Evolutionary conservation across 106 monocot genomes (phyloP).

Genomic region (Xerophyta viscosa): DNA sequence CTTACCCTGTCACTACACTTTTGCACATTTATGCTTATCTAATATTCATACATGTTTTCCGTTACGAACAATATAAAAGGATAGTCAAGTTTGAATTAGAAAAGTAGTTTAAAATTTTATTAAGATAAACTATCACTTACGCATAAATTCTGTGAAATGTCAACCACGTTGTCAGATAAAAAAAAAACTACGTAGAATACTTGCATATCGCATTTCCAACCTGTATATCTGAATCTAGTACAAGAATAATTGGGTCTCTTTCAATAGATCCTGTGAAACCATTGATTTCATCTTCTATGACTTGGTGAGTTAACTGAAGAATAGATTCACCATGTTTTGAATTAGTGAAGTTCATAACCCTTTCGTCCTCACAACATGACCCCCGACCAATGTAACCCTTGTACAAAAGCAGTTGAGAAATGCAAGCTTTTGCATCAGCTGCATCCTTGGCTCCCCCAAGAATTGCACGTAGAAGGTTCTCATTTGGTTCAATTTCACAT

Average conservation of each 20-base stretch:
- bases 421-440: slow-evolving; percentile 45
- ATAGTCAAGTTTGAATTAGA: no score
- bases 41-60: no score
- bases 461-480: slow-evolving; percentile 35
- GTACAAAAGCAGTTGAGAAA: slow-evolving; percentile 55
- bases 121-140: no score
- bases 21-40: no score
- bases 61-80: no score
- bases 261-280: neutral
- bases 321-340: neutral
- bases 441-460: slow-evolving; percentile 44
- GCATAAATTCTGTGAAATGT: no score
- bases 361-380: slow-evolving; percentile 51
- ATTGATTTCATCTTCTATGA: neutral
- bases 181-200: no score
- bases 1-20: no score
- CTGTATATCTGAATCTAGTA: slow-evolving; percentile 16
- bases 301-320: neutral
- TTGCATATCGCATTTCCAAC: no score
- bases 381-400: slow-evolving; percentile 67
- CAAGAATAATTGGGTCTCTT: slow-evolving; percentile 20
- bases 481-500: slow-evolving; percentile 33
- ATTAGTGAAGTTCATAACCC: slow-evolving; percentile 38
- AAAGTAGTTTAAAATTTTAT: no score
- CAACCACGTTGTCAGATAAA: no score